These are phyloP conservation scores for Niveomyces coronatus DNA, from an alignment of 2,329 filamentous ascomycete species.

Conservation along the genomic window DNA sequence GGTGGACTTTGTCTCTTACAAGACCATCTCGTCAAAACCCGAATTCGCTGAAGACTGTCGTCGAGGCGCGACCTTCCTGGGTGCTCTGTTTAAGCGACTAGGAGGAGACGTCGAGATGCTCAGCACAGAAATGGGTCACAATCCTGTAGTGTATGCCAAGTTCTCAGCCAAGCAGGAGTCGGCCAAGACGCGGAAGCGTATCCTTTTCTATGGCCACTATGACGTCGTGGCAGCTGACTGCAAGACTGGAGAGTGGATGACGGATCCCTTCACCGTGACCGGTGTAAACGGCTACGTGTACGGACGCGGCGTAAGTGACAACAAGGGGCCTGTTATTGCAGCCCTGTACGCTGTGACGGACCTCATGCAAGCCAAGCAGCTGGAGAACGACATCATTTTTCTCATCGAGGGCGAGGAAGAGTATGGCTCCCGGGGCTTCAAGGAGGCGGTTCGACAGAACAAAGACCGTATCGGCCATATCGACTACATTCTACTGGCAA, in stretches of 20 bases:
- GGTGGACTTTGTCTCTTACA: conserved; percentile 80
- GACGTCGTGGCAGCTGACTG: conserved; percentile 89
- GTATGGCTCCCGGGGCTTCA: conserved; percentile 83
- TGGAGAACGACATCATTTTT: conserved; percentile 85
- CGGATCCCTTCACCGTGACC: conserved; percentile 80
- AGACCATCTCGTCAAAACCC: conserved; percentile 78
- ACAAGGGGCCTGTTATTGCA: conserved; percentile 92
- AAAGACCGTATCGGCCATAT: conserved; percentile 80
- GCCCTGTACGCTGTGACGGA: conserved; percentile 91
- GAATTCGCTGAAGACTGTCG: conserved; percentile 88
- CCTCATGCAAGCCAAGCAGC: conserved; percentile 68
- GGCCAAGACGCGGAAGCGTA: conserved; percentile 62
- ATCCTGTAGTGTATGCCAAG: conserved; percentile 86
- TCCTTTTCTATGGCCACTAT: conserved; percentile 96
- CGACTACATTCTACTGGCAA: conserved; percentile 90
- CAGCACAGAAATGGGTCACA: conserved; percentile 67
- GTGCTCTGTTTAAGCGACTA: conserved; percentile 82
- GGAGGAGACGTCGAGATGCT: conserved; percentile 85
- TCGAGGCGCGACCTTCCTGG: conserved; percentile 81
- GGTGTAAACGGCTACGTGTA: conserved; percentile 90
- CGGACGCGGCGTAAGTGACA: conserved; percentile 91
- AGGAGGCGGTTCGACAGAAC: conserved; percentile 67
- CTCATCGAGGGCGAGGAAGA: conserved; percentile 96
- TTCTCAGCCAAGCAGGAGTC: conserved; percentile 68
- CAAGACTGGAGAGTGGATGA: conserved; percentile 71